A percentile compares a stretch with the other conserved stretches of the same genome.
Evolutionary conservation across 2,329 filamentous ascomycete genomes (phyloP).

Genomic region (Stenocarpella maydis): DNA sequence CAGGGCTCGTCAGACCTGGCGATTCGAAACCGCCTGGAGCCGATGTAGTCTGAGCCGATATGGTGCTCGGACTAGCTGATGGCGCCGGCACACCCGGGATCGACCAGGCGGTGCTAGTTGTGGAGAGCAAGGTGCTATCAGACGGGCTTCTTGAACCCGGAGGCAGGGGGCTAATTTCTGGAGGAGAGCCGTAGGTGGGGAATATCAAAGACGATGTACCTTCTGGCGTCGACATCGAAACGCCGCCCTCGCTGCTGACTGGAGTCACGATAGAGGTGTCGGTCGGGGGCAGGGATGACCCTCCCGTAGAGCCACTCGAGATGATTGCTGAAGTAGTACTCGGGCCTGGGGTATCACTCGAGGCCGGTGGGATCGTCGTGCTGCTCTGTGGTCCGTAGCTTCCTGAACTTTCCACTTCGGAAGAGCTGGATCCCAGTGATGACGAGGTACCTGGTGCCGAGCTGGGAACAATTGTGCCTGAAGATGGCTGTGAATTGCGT

Average conservation of each 20-base stretch:
- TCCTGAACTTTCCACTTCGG: neutral
- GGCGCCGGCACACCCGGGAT: neutral
- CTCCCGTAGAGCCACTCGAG: slow-evolving; percentile 3
- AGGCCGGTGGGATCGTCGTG: neutral
- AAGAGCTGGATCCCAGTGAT: neutral
- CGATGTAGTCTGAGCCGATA: neutral
- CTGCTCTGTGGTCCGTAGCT: neutral
- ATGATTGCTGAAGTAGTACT: neutral
- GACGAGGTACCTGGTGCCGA: neutral
- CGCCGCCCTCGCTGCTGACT: neutral
- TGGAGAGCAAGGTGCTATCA: slow-evolving; percentile 1
- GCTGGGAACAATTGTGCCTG: neutral
- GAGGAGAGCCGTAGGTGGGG: slow-evolving; percentile 10
- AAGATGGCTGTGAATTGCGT: neutral
- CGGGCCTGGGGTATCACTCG: neutral
- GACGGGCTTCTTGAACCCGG: neutral
- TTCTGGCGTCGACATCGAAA: neutral
- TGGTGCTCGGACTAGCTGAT: neutral
- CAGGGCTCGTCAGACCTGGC: neutral
- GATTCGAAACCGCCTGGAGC: neutral
- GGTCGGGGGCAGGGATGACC: neutral
- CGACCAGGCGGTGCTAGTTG: neutral
- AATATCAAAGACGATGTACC: neutral
- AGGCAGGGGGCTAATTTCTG: neutral
- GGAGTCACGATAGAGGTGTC: neutral